Evolutionary conservation across 1,284 basidiomycete species (phyloP).

Genomic region (Cystobasidium sp.): DNA sequence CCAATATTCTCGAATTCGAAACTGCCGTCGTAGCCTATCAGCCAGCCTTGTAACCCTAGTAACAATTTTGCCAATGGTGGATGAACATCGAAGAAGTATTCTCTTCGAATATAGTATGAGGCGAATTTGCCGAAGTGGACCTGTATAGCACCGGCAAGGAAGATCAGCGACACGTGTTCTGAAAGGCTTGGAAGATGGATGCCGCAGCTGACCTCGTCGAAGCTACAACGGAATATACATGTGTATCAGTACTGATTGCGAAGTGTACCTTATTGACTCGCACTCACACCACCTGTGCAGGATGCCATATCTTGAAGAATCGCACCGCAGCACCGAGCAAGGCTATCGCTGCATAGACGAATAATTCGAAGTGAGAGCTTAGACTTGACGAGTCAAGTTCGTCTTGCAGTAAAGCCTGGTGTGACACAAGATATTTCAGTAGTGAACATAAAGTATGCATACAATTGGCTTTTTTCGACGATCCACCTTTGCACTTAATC

Average conservation of each 20-base stretch:
- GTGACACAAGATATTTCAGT: not conserved
- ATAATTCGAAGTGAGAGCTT: conserved; percentile 35
- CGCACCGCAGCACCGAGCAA: conserved; percentile 63
- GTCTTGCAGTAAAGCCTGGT: conserved; percentile 6
- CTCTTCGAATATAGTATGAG: conserved; percentile 81
- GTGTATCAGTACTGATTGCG: not conserved
- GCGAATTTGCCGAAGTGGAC: conserved; percentile 71
- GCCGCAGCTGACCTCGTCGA: conserved; percentile 78
- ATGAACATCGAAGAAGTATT: conserved; percentile 99
- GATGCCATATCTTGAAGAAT: conserved; percentile 92
- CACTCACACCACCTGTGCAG: conserved; percentile 89
- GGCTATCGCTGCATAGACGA: conserved; percentile 40
- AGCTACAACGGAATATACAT: conserved; percentile 61
- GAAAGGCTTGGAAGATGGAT: not conserved
- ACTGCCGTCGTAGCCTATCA: conserved; percentile 91
- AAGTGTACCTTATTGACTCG: not conserved
- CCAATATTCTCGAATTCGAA: conserved; percentile 96
- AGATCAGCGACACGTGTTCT: conserved; percentile 3
- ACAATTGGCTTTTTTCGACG: not conserved
- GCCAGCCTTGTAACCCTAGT: conserved; percentile 90
- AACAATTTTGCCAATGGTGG: conserved; percentile 93
- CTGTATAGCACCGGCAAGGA: conserved; percentile 77
- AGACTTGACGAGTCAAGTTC: conserved; percentile 28
- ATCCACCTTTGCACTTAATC: conserved; percentile 7
- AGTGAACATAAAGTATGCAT: too few relatives aligned